Conservation (phyloP, 2,329 filamentous ascomycete genomes). For the Penicillium vulpinum region DNA sequence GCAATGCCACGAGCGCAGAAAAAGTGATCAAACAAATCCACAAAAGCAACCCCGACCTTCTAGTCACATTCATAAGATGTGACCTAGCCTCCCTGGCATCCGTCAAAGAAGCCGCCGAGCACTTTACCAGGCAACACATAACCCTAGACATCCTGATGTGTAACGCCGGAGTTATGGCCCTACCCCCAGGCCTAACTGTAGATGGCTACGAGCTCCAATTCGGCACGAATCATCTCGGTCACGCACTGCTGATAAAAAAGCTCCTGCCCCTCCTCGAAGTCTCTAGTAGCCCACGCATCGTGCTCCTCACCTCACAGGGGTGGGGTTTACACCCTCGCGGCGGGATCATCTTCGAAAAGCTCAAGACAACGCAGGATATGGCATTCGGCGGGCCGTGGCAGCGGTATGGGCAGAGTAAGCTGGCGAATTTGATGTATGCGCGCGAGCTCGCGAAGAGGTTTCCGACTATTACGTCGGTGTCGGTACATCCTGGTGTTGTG, state of each 20-base stretch:
- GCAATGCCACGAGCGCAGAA: slow-evolving; percentile 36
- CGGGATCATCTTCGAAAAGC: slow-evolving; percentile 16
- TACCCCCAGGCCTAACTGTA: slow-evolving; percentile 38
- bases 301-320: slow-evolving; percentile 12
- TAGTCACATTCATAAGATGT: slow-evolving; percentile 42
- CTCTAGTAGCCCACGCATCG: slow-evolving; percentile 3
- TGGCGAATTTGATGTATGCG: slow-evolving; percentile 51
- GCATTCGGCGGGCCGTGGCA: slow-evolving; percentile 29
- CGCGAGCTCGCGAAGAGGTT: slow-evolving; percentile 43
- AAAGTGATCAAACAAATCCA: slow-evolving; percentile 41
- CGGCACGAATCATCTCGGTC: slow-evolving; percentile 53
- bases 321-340: not conserved
- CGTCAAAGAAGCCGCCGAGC: slow-evolving; percentile 44
- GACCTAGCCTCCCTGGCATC: slow-evolving; percentile 50
- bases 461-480: slow-evolving; percentile 37
- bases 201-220: slow-evolving; percentile 55
- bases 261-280: slow-evolving; percentile 31
- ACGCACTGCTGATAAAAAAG: slow-evolving; percentile 48
- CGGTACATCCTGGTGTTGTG: slow-evolving; percentile 47
- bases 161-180: slow-evolving; percentile 50
- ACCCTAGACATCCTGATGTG: slow-evolving; percentile 50
- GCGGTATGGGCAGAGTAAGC: slow-evolving; percentile 50
- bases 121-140: slow-evolving; percentile 36
- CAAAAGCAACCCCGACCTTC: slow-evolving; percentile 20
- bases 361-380: slow-evolving; percentile 12